Base-by-base conservation (phyloP, 2,329 filamentous ascomycete species). In the Dactylellina parvicollis region DNA sequence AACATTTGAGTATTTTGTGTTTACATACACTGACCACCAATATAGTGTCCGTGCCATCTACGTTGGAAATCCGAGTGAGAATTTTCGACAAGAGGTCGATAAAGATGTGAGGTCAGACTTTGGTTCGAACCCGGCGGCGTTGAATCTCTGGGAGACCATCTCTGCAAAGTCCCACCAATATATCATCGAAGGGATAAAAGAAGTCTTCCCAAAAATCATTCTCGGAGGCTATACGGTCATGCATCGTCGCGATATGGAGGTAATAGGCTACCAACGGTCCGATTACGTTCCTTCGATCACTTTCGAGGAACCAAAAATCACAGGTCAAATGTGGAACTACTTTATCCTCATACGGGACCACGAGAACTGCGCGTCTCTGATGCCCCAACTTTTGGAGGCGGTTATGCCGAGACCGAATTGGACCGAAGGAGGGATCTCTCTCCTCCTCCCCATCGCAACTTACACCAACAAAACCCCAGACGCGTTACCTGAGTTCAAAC, bases 181-280 rank as follows among this genome's bases (percentile, higher is more conserved):
- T 20, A 65, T 65, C 8, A 65, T 65, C 22, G 46, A 64, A 44
- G 59, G 59, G n/a, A 50, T 52, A 10, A 44, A 54, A 20, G 18
- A 64, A 42, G n/a, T 9, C 7, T 42, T 44, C 24, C 47, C 42
- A 18, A 7, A n/a, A n/a, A n/a, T n/a, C n/a, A 7, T 4, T 30
- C 40, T 14, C 24, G 8, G 32, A 42, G n/a, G 5, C 16, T n/a
- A 40, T 12, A 8, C 22, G n/a, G n/a, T 34, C 2, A 7, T 22
- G 14, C 20, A 18, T 47, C 3, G 20, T 24, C 32, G 18, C 26
- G 16, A 32, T 14, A 12, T 12, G 7, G 16, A 50, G 12, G 26
- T 24, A n/a, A 26, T 32, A 22, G 46, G 26, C n/a, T 40, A 50
- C 2, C 14, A 28, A 3, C 28, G 30, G 14, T 26, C 24, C 2